phyloP scores from a whole-genome alignment of 2,329 filamentous ascomycete genomes.

The Magnaporthales sp. region DNA sequence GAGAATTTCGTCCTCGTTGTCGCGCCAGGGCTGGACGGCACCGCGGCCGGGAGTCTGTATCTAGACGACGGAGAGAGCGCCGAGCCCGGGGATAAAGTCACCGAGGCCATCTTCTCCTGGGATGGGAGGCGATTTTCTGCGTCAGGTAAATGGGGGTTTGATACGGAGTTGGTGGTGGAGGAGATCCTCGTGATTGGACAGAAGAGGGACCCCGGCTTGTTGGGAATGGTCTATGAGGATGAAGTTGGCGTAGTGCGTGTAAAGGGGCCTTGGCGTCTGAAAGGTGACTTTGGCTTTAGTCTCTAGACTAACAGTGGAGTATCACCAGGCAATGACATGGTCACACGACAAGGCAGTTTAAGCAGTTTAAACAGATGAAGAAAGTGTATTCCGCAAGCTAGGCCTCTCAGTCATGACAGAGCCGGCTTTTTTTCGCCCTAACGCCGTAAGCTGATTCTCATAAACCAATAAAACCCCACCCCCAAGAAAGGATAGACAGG shows the following conservation, averaged over 20 bases:
- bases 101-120: background rate
- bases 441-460: background rate
- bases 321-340: background rate
- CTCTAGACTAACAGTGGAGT: background rate
- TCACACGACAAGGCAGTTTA: background rate
- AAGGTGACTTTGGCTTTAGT: background rate
- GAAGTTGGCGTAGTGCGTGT: background rate
- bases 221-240: background rate
- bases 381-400: background rate
- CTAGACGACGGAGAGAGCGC: slow-evolving; percentile 68
- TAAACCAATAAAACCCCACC: background rate
- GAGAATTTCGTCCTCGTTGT: slow-evolving; percentile 61
- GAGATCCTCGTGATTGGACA: slow-evolving; percentile 1
- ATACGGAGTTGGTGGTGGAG: background rate
- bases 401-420: background rate
- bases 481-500: background rate
- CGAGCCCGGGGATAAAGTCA: slow-evolving; percentile 6
- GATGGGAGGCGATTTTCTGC: background rate
- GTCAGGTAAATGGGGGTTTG: slow-evolving; percentile 1
- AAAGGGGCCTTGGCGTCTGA: background rate
- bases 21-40: slow-evolving; percentile 45
- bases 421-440: background rate
- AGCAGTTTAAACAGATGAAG: background rate
- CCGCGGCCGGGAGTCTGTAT: slow-evolving; percentile 56
- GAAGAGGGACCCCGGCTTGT: background rate